These are phyloP conservation scores for Rosa chinensis DNA, from an alignment of 306 rosid species.

Conservation along the genomic window DNA sequence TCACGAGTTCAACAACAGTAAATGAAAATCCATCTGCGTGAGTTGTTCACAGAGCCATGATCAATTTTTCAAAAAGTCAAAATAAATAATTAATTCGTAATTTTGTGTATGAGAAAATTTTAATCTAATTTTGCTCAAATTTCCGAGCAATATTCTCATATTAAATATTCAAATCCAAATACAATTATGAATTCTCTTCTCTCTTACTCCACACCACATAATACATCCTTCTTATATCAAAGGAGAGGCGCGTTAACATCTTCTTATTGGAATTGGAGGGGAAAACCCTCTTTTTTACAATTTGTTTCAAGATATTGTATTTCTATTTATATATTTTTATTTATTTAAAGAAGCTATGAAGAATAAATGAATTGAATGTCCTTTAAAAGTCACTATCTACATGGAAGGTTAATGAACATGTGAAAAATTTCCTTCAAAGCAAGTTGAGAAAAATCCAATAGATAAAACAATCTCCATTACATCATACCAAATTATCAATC, in stretches of 20 bases:
- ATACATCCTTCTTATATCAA: too few relatives aligned
- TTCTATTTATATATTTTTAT: too few relatives aligned
- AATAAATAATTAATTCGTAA: too few relatives aligned
- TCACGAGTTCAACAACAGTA: not conserved
- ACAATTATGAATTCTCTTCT: too few relatives aligned
- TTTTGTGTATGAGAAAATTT: too few relatives aligned
- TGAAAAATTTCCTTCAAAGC: not conserved
- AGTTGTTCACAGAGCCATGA: not conserved
- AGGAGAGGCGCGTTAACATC: too few relatives aligned
- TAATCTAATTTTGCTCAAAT: not conserved
- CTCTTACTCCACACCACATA: too few relatives aligned
- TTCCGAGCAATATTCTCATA: too few relatives aligned
- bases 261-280: too few relatives aligned
- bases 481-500: not conserved
- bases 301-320: too few relatives aligned
- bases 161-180: not conserved
- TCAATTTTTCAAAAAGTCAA: not conserved
- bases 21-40: not conserved
- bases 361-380: not conserved
- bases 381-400: not conserved
- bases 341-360: not conserved
- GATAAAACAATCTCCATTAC: constrained; percentile 6
- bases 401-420: not conserved
- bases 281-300: too few relatives aligned
- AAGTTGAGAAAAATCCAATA: not conserved